Evolutionary conservation across 192 early-diverging fungal species (phyloP), one percentile per base, ranked within the genome.

Genomic region (Coemansia sp.): DNA sequence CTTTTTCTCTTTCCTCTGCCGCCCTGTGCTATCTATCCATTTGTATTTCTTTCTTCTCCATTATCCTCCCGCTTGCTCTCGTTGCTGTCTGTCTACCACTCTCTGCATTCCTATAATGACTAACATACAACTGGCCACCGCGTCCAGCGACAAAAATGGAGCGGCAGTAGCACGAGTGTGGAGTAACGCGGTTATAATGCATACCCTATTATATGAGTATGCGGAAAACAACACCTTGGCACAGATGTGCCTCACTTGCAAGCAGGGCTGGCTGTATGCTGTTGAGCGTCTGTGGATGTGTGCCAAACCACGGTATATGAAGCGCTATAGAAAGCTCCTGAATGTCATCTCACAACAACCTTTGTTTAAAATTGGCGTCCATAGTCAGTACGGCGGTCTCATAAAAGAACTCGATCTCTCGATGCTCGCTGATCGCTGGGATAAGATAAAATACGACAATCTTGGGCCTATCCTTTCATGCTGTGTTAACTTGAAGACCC

Each of bases 391-490:
- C 17, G 74, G 74, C 38, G 44, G 46, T 20, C 50, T 76, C 13
- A 46, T 67, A n/a, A 45, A 61, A 19, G 41, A 14, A 9, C 49
- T 76, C 13, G 69, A 76, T 50, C 45, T 76, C 13, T 59, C 61
- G 5, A 70, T 76, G 74, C 55, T 76, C 7, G 54, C 40, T 16
- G 69, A 65, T 4, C 59, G 74, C 13, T 76, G 74, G 74, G 74
- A 76, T 19, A 61, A 41, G 22, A 39, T 76, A 11, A 43, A 60
- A 46, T 63, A 61, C 46, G 17, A 45, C 22, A 16, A 64, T 5
- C 38, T 76, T 11, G 25, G 61, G 16, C 59, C 44, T 3, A 25
- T 76, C 5, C 61, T 76, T 12, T n/a, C 48, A 7, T 7, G 11
- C 61, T 71, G 69, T 49, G 20, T 38, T 10, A 41, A 53, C 8